phyloP scores from a whole-genome alignment of 169 alveolate genomes.

The Babesia sp. region DNA sequence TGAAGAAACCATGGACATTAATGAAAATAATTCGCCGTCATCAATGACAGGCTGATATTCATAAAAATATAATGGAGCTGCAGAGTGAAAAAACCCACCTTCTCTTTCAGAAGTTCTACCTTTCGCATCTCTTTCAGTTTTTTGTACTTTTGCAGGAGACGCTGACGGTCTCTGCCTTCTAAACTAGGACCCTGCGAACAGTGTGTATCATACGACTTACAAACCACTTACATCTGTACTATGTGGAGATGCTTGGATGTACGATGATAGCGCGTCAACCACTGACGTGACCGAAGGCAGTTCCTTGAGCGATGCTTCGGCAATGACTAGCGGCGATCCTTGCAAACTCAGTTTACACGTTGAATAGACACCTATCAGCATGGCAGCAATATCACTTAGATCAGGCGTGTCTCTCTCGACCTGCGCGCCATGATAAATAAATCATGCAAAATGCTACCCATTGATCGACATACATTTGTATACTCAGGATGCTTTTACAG shows the following conservation, averaged over 20 bases:
- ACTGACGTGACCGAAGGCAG: constrained; percentile 40
- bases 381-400: constrained; percentile 51
- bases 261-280: constrained; percentile 4
- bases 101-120: constrained; percentile 37
- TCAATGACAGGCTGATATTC: not conserved
- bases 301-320: constrained; percentile 55
- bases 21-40: not conserved
- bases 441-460: not conserved
- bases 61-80: not conserved
- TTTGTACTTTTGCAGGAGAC: constrained; percentile 21
- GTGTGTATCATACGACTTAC: not conserved
- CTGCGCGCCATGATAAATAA: not conserved
- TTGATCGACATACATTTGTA: not conserved
- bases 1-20: not conserved
- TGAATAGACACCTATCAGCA: constrained; percentile 56
- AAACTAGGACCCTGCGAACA: constrained; percentile 24
- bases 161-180: constrained; percentile 31
- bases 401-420: constrained; percentile 60
- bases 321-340: constrained; percentile 51
- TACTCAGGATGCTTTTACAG: too few relatives aligned
- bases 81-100: constrained; percentile 24
- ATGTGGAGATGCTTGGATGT: constrained; percentile 15
- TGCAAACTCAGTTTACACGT: constrained; percentile 42
- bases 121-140: constrained; percentile 34
- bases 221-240: constrained; percentile 23